These are phyloP conservation scores for Aspergillus sclerotioniger DNA, from an alignment of 495 filamentous ascomycete species.

Conservation along the genomic window DNA sequence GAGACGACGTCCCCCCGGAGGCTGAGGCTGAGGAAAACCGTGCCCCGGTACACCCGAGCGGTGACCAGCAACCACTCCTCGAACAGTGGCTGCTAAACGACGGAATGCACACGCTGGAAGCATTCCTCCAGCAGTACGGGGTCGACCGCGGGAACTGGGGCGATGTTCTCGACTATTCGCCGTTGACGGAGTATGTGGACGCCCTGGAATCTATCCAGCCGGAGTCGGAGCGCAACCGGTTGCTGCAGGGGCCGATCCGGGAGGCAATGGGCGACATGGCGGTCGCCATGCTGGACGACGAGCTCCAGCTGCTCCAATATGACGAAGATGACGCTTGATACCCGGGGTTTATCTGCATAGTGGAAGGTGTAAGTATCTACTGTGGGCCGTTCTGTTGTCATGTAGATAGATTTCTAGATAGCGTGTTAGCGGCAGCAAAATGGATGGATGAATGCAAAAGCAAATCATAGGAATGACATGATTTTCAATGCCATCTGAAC, in stretches of 20 bases:
- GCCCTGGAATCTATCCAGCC: slow-evolving; percentile 31
- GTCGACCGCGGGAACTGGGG: slow-evolving; percentile 49
- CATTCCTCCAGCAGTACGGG: slow-evolving; percentile 41
- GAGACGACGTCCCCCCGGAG: slow-evolving; percentile 13
- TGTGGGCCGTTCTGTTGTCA: no score
- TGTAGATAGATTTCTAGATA: no score
- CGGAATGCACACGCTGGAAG: slow-evolving; percentile 34
- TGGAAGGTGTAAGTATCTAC: background rate
- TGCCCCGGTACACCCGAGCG: slow-evolving; percentile 19
- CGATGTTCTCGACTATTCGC: slow-evolving; percentile 35
- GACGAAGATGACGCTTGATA: slow-evolving; percentile 24
- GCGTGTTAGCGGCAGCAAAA: no score
- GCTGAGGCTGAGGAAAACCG: slow-evolving; percentile 13
- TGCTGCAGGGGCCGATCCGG: slow-evolving; percentile 35
- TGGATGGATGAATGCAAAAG: no score
- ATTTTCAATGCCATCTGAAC: no score
- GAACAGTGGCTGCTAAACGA: slow-evolving; percentile 39
- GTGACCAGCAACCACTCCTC: slow-evolving; percentile 32
- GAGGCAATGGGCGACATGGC: slow-evolving; percentile 41
- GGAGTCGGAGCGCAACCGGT: slow-evolving; percentile 22
- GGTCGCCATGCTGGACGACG: slow-evolving; percentile 42
- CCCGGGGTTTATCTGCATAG: background rate
- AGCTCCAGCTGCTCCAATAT: slow-evolving; percentile 33
- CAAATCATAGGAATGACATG: no score
- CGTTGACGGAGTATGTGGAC: slow-evolving; percentile 40